phyloP scores from a whole-genome alignment of 768 basidiomycete species.

The Dendrothele bispora region DNA sequence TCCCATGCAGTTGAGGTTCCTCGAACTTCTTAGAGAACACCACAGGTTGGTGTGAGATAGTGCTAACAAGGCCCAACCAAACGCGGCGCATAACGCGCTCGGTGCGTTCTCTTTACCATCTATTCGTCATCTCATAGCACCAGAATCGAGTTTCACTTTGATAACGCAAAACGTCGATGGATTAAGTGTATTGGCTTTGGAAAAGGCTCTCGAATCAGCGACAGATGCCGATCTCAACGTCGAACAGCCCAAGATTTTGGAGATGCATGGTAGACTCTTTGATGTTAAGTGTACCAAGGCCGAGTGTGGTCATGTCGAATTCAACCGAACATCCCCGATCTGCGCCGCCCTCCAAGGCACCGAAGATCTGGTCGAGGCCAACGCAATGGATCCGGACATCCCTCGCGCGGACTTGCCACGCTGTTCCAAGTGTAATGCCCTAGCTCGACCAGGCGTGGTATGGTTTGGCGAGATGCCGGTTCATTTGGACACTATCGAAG shows the following conservation, averaged over 20 bases:
- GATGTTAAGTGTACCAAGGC: constrained; percentile 56
- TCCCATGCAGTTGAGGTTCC: not conserved
- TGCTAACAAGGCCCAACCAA: constrained; percentile 47
- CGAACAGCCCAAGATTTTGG: constrained; percentile 29
- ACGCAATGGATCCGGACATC: constrained; percentile 36
- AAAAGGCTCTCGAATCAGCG: constrained; percentile 20
- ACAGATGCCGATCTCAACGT: constrained; percentile 6
- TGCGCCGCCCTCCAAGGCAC: constrained; percentile 45
- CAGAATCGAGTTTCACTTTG: constrained; percentile 44
- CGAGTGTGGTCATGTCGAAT: constrained; percentile 41
- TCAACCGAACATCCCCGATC: constrained; percentile 42
- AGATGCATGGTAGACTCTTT: constrained; percentile 65
- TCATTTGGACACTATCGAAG: constrained; percentile 38
- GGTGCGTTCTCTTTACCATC: constrained; percentile 43
- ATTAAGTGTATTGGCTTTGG: constrained; percentile 40
- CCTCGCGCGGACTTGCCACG: constrained; percentile 39
- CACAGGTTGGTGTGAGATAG: constrained; percentile 28
- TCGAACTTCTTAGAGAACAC: constrained; percentile 13
- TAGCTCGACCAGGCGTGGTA: constrained; percentile 54
- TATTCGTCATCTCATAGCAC: constrained; percentile 37
- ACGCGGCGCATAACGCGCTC: constrained; percentile 55
- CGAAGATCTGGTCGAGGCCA: constrained; percentile 35
- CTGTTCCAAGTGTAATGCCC: constrained; percentile 40
- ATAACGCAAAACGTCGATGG: constrained; percentile 69
- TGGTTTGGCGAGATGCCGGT: constrained; percentile 56